These are phyloP conservation scores for Aspergillus hiratsukae DNA, from an alignment of 2,329 filamentous ascomycete genomes.

Conservation along the genomic window DNA sequence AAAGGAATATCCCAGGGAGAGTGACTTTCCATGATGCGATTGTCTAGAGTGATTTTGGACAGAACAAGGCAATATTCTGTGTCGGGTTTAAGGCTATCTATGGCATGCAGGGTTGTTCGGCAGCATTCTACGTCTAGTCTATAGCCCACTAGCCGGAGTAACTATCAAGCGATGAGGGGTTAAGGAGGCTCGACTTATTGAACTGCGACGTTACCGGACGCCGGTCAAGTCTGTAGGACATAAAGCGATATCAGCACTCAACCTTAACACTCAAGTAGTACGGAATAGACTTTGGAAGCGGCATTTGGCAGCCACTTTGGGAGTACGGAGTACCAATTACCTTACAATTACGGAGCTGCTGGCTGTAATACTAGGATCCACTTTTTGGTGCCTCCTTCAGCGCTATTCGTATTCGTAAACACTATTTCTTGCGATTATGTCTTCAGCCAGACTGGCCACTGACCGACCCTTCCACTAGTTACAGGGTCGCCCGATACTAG, in stretches of 20 bases:
- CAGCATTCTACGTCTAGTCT: not conserved
- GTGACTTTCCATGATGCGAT: constrained; percentile 5
- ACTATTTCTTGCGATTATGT: too few relatives aligned
- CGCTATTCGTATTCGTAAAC: too few relatives aligned
- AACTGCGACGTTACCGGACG: too few relatives aligned
- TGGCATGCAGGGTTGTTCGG: not conserved
- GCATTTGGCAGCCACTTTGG: not conserved
- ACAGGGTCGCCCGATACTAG: too few relatives aligned
- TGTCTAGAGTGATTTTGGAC: not conserved
- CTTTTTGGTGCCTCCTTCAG: too few relatives aligned
- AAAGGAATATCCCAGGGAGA: constrained; percentile 32
- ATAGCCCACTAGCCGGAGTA: not conserved
- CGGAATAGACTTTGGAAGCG: not conserved
- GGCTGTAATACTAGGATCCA: too few relatives aligned
- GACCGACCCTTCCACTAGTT: too few relatives aligned
- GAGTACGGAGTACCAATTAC: not conserved
- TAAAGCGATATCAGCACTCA: not conserved
- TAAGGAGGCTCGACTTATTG: not conserved
- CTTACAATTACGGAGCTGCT: too few relatives aligned
- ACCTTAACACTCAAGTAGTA: not conserved
- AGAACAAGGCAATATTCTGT: not conserved
- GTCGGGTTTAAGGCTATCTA: not conserved
- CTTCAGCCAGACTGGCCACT: too few relatives aligned
- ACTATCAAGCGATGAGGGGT: not conserved
- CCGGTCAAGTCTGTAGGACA: not conserved